A percentile compares a stretch with the other conserved stretches of the same genome.
These are phyloP conservation scores for Ceratobasidium papillatum DNA, from an alignment of 1,284 basidiomycete genomes.

Conservation along the genomic window DNA sequence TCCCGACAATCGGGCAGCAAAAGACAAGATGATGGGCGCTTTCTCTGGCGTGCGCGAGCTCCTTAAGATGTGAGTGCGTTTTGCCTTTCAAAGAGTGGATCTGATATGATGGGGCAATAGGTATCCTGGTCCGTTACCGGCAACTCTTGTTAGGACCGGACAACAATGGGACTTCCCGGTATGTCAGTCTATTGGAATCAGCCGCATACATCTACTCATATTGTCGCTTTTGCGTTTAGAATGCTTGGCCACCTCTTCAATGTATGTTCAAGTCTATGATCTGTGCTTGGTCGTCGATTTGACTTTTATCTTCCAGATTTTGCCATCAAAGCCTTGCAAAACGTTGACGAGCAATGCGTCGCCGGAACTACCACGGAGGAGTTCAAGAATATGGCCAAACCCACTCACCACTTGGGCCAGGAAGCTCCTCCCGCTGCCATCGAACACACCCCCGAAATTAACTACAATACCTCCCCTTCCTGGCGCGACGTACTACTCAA, in stretches of 20 bases:
- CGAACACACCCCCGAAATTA: slow-evolving; percentile 56
- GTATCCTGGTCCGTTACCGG: slow-evolving; percentile 83
- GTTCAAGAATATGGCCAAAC: background rate
- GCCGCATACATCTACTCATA: slow-evolving; percentile 29
- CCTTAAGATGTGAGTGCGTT: slow-evolving; percentile 50
- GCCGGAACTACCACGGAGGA: background rate
- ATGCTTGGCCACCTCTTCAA: slow-evolving; percentile 82
- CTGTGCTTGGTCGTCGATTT: background rate
- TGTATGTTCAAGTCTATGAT: slow-evolving; percentile 47
- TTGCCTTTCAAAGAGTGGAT: background rate
- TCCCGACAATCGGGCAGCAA: slow-evolving; percentile 57
- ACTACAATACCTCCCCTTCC: slow-evolving; percentile 48
- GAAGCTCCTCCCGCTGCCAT: background rate
- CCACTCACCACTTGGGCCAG: background rate
- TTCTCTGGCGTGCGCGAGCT: slow-evolving; percentile 80
- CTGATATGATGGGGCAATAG: slow-evolving; percentile 50
- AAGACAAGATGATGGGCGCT: slow-evolving; percentile 69
- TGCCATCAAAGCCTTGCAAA: slow-evolving; percentile 77
- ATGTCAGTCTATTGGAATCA: background rate
- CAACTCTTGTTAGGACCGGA: slow-evolving; percentile 78
- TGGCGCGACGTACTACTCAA: slow-evolving; percentile 73
- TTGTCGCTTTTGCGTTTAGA: slow-evolving; percentile 6
- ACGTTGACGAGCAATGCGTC: slow-evolving; percentile 66
- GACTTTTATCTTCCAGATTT: slow-evolving; percentile 58
- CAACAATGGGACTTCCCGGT: slow-evolving; percentile 73